These are phyloP conservation scores for Talaromyces nanjingensis DNA, from an alignment of 495 filamentous ascomycete genomes.

Conservation along the genomic window DNA sequence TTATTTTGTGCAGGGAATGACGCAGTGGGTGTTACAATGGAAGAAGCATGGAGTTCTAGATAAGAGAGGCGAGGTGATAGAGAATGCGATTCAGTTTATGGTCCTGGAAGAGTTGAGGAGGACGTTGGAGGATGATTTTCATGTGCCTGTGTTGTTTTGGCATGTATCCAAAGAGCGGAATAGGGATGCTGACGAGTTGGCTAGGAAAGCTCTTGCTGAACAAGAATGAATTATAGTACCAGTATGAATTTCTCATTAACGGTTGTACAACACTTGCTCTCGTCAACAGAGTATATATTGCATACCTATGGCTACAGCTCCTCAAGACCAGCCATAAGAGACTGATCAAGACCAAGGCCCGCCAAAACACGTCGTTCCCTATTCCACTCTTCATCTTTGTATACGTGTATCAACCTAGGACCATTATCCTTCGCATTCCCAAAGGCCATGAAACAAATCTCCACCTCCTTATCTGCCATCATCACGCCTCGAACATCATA, in stretches of 20 bases:
- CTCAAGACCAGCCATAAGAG: background rate
- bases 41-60: no score
- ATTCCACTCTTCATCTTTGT: background rate
- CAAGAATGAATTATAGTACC: background rate
- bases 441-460: background rate
- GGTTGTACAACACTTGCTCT: background rate
- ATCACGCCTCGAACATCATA: background rate
- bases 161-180: background rate
- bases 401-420: background rate
- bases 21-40: no score
- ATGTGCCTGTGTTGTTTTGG: background rate
- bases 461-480: background rate
- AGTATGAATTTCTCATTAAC: background rate
- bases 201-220: background rate
- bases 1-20: no score
- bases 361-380: background rate
- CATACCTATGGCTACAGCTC: background rate
- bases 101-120: no score
- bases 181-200: background rate
- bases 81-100: no score
- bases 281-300: background rate
- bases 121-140: no score
- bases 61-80: no score
- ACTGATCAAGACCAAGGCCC: background rate
- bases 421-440: background rate